Base-by-base conservation (phyloP, 2,329 filamentous ascomycete species). In the Bipolaris cookei region DNA sequence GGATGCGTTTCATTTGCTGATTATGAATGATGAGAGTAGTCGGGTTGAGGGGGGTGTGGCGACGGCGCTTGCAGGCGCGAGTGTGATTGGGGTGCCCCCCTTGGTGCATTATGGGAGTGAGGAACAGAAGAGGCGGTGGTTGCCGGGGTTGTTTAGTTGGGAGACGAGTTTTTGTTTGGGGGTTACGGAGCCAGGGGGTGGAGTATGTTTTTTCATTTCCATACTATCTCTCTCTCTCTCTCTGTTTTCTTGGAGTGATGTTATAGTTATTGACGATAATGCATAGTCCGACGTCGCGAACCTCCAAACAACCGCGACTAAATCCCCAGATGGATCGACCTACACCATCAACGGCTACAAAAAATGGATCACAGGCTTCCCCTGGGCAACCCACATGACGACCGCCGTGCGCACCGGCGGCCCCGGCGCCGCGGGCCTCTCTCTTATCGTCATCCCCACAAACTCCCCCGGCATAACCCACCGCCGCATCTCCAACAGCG, bases 281-380 rank as follows among this genome's bases (percentile, higher is more conserved):
- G n/a, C n/a, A n/a, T n/a, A 74, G 67, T 88, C 85, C 0, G 88
- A 90, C 66, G 86, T 90, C 3, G 86, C 86, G 0, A 84, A 83
- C 61, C 82, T 90, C 42, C 79, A 80, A 49, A 88, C 87, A 3
- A 88, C 84, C 0, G 88, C 88, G 0, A 83, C 83, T 65, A 91
- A 92, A 80, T 91, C 89, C 0, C 78, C 86, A 1, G 90, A 92
- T 70, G 90, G 90, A 44, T 88, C 89, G 73, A 83, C 88, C 77
- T 90, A 88, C 64, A 67, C 88, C 34, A 85, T 89, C n/a, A 88
- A 87, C 54, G 87, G 87, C 0, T 81, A 82, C 48, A 89, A 90
- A 78, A 88, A 88, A 70, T 88, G 86, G 86, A 89, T 90, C 62
- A 88, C 87, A 1, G 86, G 85, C 44, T 83, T 80, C 13, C 81